Conservation (phyloP, 2,329 filamentous ascomycete genomes). For the Aulographum hederae region DNA sequence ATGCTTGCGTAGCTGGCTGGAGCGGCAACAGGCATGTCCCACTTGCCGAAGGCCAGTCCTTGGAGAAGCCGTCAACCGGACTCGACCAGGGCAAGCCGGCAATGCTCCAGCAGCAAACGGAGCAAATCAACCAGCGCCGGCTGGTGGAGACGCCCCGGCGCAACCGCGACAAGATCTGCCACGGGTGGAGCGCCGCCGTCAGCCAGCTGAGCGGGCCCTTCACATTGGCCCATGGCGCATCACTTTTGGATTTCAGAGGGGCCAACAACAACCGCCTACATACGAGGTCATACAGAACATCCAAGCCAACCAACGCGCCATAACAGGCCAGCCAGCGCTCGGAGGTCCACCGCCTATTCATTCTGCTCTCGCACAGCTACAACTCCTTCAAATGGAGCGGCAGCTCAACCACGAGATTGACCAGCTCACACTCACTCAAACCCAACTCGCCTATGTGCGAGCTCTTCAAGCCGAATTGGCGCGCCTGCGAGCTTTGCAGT, state of each 20-base stretch:
- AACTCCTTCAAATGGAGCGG: background rate
- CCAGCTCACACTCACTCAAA: background rate
- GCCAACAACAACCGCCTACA: background rate
- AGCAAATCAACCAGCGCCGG: background rate
- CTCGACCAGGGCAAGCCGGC: too few species aligned
- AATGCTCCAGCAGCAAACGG: too few species aligned
- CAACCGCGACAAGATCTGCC: too few species aligned
- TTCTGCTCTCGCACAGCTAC: background rate
- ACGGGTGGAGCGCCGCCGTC: too few species aligned
- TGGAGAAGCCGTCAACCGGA: too few species aligned
- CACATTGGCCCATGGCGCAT: too few species aligned
- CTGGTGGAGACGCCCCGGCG: background rate
- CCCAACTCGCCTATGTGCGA: background rate
- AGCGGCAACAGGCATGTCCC: conserved; percentile 91
- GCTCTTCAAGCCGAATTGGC: background rate
- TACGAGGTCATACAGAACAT: too few species aligned
- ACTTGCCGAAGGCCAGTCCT: conserved; percentile 78
- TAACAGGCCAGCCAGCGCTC: too few species aligned
- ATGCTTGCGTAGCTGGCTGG: conserved; percentile 91
- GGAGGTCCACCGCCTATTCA: too few species aligned
- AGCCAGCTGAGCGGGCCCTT: too few species aligned
- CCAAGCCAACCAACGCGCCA: too few species aligned
- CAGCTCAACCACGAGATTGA: conserved; percentile 1
- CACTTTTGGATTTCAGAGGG: too few species aligned
- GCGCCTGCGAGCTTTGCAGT: background rate